A percentile compares a stretch with the other conserved stretches of the same genome.
Conservation (phyloP, 805 yeast genomes). For the Komagataella pastoris region DNA sequence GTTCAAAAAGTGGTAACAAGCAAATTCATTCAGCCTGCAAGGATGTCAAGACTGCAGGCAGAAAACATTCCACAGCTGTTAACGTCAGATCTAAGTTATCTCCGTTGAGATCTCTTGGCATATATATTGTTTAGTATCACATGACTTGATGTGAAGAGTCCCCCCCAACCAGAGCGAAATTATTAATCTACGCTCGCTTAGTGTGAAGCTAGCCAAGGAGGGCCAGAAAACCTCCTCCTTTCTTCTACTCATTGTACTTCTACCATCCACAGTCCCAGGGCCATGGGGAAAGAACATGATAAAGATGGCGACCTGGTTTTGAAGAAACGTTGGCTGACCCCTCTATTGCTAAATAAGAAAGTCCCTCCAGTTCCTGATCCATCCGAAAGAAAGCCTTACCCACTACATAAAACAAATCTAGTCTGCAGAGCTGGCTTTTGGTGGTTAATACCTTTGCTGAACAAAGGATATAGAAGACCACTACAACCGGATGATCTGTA, state of each 20-base stretch:
- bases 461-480: constrained; percentile 61
- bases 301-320: constrained; percentile 4
- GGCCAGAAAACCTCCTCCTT: not conserved
- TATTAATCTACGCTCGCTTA: not conserved
- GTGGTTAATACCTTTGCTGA: constrained; percentile 57
- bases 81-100: not conserved
- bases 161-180: not conserved
- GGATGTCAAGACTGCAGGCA: not conserved
- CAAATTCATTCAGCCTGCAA: not conserved
- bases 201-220: not conserved
- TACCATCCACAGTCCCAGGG: not conserved
- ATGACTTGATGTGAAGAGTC: not conserved
- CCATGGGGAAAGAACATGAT: constrained; percentile 1
- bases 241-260: not conserved
- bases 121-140: not conserved
- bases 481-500: constrained; percentile 51
- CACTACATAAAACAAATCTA: constrained; percentile 27
- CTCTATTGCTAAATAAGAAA: constrained; percentile 29
- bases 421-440: constrained; percentile 39
- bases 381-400: constrained; percentile 37
- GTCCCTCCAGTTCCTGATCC: constrained; percentile 37
- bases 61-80: not conserved
- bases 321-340: constrained; percentile 36
- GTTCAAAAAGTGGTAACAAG: too few species aligned
- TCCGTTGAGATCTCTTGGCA: not conserved